Base-by-base conservation (phyloP, 768 basidiomycete genomes). In the Leccinellum luteum region DNA sequence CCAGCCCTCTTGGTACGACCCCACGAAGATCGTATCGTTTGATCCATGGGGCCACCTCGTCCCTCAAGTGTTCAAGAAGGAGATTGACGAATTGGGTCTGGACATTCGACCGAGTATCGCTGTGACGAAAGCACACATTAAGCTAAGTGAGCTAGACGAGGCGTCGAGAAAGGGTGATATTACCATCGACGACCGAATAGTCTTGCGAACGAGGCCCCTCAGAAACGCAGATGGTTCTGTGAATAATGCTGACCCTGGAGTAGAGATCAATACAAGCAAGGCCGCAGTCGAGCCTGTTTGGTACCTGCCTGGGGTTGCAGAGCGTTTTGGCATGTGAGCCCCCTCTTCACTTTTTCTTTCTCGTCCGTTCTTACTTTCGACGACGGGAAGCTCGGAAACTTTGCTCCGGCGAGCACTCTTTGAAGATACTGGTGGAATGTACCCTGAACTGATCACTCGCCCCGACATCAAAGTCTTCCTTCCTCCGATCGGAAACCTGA, bases 221-320 rank as follows among this genome's bases (percentile, higher is more conserved):
- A 76, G 66, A 53, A 89, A 89, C 49, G 79, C 79, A 19, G 88
- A 91, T 65, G 88, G 88, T 13, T 78, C 79, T 0, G 67, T 67
- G 57, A 85, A 80, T 54, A 72, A 76, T 7, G 81, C 77, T 25
- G 79, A 83, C 55, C 84, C 87, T 8, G 95, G 96, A 6, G 84
- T 98, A 17, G 96, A 98, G 76, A 83, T 98, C 13, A 83, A 77
- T 48, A 83, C 89, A n/a, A 87, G 85, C 69, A 98, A 98, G 75
- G 95, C 94, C 0, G 95, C 96, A 0, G 88, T 98, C 8, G 96
- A 98, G 68, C 96, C 95, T 0, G 94, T 98, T 14, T 98, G 95
- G 95, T 92, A 89, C 70, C 76, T 97, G 1, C 95, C 95, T 45
- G 93, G 94, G 12, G 86, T 98, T 2, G 96, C 96, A 0, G 89